A percentile compares a stretch with the other conserved stretches of the same genome.
These are phyloP conservation scores for Apophysomyces elegans DNA, from an alignment of 371 early-diverging fungal species.

Conservation along the genomic window DNA sequence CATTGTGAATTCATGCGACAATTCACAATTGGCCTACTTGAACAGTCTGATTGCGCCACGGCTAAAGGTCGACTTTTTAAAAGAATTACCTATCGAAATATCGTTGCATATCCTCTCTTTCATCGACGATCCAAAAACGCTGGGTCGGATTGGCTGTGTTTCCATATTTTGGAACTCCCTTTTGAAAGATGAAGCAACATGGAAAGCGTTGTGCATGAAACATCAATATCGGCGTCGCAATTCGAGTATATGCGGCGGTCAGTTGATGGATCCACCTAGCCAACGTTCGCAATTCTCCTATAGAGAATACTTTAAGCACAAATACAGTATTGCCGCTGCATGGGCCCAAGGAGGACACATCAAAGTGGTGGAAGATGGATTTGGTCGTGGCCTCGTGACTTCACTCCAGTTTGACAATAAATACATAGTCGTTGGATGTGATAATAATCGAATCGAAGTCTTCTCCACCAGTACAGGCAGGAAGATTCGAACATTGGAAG, in stretches of 20 bases:
- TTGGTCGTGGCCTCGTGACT: conserved; percentile 82
- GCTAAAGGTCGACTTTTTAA: conserved; percentile 75
- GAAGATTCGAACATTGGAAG: conserved; percentile 72
- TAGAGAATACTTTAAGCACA: conserved; percentile 74
- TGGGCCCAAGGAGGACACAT: conserved; percentile 78
- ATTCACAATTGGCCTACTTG: conserved; percentile 52
- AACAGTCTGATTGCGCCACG: conserved; percentile 54
- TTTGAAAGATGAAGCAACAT: conserved; percentile 57
- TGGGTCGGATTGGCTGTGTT: conserved; percentile 72
- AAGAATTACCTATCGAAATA: conserved; percentile 71
- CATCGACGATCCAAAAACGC: conserved; percentile 61
- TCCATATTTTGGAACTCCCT: conserved; percentile 70
- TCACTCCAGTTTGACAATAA: conserved; percentile 87
- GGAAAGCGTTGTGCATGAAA: conserved; percentile 42
- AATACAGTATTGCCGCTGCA: conserved; percentile 73
- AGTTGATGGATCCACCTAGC: conserved; percentile 49
- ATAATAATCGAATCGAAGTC: conserved; percentile 83
- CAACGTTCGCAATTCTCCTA: conserved; percentile 63
- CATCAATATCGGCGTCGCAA: conserved; percentile 24
- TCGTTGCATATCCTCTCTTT: conserved; percentile 67
- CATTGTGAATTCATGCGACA: conserved; percentile 48
- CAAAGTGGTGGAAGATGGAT: conserved; percentile 76
- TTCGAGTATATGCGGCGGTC: conserved; percentile 51
- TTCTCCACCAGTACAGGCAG: conserved; percentile 77
- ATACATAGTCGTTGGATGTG: conserved; percentile 86